Percentiles rank a stretch among this genome's conserved stretches.
phyloP scores from a whole-genome alignment of 2,329 filamentous ascomycete genomes.

The Chrysosporium keratinophilum region DNA sequence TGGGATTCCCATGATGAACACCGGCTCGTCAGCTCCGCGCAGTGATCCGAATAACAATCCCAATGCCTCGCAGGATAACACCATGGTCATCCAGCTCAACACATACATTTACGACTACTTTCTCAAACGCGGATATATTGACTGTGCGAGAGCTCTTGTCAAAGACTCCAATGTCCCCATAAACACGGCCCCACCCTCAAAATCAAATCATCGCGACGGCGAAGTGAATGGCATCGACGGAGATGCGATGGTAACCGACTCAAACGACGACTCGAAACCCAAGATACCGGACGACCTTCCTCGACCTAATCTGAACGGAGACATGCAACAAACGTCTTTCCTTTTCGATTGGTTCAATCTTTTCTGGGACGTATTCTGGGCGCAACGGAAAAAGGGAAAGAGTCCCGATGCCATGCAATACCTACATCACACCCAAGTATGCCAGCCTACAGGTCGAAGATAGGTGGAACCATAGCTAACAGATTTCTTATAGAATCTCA shows the following conservation, averaged over 20 bases:
- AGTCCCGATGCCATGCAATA: constrained; percentile 61
- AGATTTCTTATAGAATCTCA: constrained; percentile 42
- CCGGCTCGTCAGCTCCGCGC: constrained; percentile 37
- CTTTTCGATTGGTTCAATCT: constrained; percentile 96
- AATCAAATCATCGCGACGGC: constrained; percentile 57
- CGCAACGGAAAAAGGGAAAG: constrained; percentile 61
- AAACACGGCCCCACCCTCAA: constrained; percentile 46
- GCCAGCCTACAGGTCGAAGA: neutral
- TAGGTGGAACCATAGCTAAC: constrained; percentile 15
- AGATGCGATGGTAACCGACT: constrained; percentile 72
- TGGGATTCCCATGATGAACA: constrained; percentile 48
- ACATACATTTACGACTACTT: constrained; percentile 67
- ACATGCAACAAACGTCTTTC: constrained; percentile 61
- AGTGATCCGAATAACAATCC: constrained; percentile 27
- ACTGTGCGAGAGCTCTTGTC: constrained; percentile 67
- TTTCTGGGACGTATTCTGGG: constrained; percentile 92
- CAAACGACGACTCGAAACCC: constrained; percentile 62
- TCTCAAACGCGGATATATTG: constrained; percentile 70
- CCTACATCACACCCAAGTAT: constrained; percentile 69
- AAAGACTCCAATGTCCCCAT: constrained; percentile 51
- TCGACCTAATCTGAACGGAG: constrained; percentile 47
- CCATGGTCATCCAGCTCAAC: constrained; percentile 42
- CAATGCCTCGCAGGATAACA: constrained; percentile 29
- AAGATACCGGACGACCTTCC: constrained; percentile 76
- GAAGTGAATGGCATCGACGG: constrained; percentile 64